Evolutionary conservation across 75 land plant genomes (phyloP).

Genomic region (Chamaecyparis obtusa): DNA sequence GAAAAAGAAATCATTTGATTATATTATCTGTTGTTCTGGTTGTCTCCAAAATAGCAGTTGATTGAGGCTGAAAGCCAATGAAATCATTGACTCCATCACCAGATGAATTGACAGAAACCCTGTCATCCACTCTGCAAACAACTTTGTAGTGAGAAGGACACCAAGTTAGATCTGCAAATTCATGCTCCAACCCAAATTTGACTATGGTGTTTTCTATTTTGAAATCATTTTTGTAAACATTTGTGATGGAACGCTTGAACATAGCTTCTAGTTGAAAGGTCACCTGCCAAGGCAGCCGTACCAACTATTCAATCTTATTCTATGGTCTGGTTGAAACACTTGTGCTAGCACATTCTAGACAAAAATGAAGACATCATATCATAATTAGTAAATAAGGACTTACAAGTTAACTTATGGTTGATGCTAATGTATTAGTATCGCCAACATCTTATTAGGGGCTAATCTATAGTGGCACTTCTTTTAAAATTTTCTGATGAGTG

Average conservation of each 20-base stretch:
- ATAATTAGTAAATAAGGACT: too few species aligned
- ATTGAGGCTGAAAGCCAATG: conserved; percentile 47
- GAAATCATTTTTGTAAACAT: conserved; percentile 21
- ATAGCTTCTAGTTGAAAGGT: conserved; percentile 52
- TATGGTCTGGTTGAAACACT: not conserved
- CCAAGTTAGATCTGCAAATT: conserved; percentile 80
- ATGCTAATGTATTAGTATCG: too few species aligned
- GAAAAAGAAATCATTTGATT: too few species aligned
- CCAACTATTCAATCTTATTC: not conserved
- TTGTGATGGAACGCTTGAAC: conserved; percentile 58
- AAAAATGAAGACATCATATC: too few species aligned
- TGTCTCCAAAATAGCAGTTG: conserved; percentile 1
- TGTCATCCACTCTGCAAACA: conserved; percentile 51
- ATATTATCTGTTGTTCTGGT: conserved; percentile 27
- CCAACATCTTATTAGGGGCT: too few species aligned
- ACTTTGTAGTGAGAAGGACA: conserved; percentile 53
- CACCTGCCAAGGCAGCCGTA: conserved; percentile 21
- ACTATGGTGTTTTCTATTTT: conserved; percentile 32
- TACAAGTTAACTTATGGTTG: too few species aligned
- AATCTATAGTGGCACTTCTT: too few species aligned
- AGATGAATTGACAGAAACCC: conserved; percentile 32
- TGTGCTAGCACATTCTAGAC: too few species aligned
- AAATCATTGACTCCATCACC: conserved; percentile 61
- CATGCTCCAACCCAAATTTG: conserved; percentile 43
- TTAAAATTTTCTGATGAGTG: too few species aligned